These are phyloP conservation scores for Solidago caesia DNA, from an alignment of 129 eudicot species.

Conservation along the genomic window DNA sequence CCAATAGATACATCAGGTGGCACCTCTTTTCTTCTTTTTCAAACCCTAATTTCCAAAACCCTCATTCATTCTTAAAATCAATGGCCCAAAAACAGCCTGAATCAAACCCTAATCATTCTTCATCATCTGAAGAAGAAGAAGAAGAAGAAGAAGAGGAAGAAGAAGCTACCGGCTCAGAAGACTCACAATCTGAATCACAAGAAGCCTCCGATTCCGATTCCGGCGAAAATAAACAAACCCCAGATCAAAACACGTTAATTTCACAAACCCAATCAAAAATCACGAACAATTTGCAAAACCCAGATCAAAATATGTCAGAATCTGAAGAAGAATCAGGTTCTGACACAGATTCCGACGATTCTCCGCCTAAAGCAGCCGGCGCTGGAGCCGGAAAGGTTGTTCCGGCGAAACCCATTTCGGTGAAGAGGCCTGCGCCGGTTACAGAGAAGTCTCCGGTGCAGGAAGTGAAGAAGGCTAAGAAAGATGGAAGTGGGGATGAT, in stretches of 20 bases:
- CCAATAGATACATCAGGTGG: conserved; percentile 12
- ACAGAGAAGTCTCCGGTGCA: not conserved
- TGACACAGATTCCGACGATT: conserved; percentile 32
- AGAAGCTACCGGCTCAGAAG: conserved; percentile 28
- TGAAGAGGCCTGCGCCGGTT: conserved; percentile 10
- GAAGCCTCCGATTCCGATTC: conserved; percentile 31
- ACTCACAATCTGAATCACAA: conserved; percentile 27
- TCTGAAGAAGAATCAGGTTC: conserved; percentile 36
- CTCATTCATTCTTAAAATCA: conserved; percentile 1
- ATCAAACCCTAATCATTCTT: conserved; percentile 22
- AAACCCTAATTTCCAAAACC: conserved; percentile 33
- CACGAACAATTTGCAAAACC: conserved; percentile 14
- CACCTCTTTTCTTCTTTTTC: conserved; percentile 24
- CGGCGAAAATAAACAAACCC: conserved; percentile 3
- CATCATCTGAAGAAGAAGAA: conserved; percentile 30
- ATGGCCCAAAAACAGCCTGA: conserved; percentile 33
- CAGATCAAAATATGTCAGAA: conserved; percentile 6
- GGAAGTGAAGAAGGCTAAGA: conserved; percentile 27
- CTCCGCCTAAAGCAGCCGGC: not conserved
- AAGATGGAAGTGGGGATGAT: conserved; percentile 3
- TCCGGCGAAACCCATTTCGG: conserved; percentile 24
- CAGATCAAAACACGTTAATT: conserved; percentile 13
- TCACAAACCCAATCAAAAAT: conserved; percentile 12
- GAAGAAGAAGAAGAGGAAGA: conserved; percentile 30
- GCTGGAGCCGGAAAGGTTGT: conserved; percentile 17